Base-by-base conservation (phyloP, 352 stramenopile species). In the Sclerospora graminicola region DNA sequence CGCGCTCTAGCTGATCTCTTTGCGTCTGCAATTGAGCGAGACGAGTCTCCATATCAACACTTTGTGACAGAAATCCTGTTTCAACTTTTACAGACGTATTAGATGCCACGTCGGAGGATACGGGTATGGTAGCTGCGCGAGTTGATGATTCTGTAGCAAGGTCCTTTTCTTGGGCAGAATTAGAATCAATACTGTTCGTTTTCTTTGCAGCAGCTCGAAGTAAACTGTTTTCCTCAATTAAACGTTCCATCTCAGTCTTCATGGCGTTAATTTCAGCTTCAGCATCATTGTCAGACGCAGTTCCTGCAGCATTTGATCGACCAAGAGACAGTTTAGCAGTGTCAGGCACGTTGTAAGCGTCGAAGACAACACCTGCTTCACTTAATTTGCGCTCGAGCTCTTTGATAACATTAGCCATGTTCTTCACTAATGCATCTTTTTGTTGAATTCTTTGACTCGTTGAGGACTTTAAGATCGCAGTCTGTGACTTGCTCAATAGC, bases 401-500 rank as follows among this genome's bases (percentile, higher is more conserved):
- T n/a, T n/a, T n/a, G n/a, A n/a, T n/a, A n/a, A n/a, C n/a, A n/a
- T n/a, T n/a, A 3, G 44, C 41, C 49, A 88, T 79, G 30, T 90
- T 75, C n/a, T 80, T 66, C 18, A 90, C 50, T 9, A 81, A 39
- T 11, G 51, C 41, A 13, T 86, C 61, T 24, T 85, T 84, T 32
- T 76, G 72, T 30, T 89, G 61, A 11, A 92, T 48, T 32, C 85
- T 84, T 52, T 86, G 89, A 37, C 72, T 76, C 69, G 85, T 86
- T 0, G 71, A 88, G 4, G 75, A 80, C 53, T 92, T 92, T 16
- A 89, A 51, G 10, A 92, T 89, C 13, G 73, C 76, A 20, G 75
- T 89, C 48, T 89, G 77, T 16, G 75, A 89, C 40, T 89, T 89
- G 59, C 78, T 92, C 13, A 92, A 36, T 15, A 92, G 62, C 45